Conservation (phyloP, 805 yeast genomes). For the Zygosaccharomyces bisporus region DNA sequence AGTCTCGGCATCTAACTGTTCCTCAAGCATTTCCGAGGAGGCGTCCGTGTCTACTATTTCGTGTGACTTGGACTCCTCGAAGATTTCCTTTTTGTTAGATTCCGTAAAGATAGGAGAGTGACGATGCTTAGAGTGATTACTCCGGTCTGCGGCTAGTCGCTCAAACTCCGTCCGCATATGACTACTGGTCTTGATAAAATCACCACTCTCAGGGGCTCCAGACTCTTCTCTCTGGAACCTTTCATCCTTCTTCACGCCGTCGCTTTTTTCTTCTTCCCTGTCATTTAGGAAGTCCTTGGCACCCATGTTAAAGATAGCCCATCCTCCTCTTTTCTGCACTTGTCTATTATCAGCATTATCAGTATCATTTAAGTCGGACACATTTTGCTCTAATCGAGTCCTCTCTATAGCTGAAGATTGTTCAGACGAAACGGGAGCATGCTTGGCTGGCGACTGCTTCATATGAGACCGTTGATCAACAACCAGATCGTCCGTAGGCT, state of each 20-base stretch:
- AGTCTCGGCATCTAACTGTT: not conserved
- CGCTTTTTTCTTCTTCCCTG: conserved; percentile 6
- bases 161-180: conserved; percentile 9
- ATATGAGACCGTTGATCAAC: not conserved
- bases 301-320: conserved; percentile 20
- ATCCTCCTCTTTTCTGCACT: conserved; percentile 17
- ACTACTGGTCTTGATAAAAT: conserved; percentile 13
- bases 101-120: conserved; percentile 28
- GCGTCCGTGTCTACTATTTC: not conserved
- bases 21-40: not conserved
- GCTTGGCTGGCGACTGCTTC: not conserved
- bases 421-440: not conserved
- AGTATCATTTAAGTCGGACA: not conserved
- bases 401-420: not conserved
- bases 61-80: not conserved
- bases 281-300: conserved; percentile 10
- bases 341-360: conserved; percentile 6
- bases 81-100: conserved; percentile 3
- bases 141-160: conserved; percentile 15
- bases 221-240: not conserved
- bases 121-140: conserved; percentile 38
- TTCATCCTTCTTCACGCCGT: not conserved
- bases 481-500: conserved; percentile 4
- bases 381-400: not conserved
- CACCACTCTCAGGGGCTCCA: conserved; percentile 5